Percentiles rank a stretch among this genome's conserved stretches.
Evolutionary conservation across 2,329 filamentous ascomycete species (phyloP).

Genomic region (Pseudogymnoascus sp.): DNA sequence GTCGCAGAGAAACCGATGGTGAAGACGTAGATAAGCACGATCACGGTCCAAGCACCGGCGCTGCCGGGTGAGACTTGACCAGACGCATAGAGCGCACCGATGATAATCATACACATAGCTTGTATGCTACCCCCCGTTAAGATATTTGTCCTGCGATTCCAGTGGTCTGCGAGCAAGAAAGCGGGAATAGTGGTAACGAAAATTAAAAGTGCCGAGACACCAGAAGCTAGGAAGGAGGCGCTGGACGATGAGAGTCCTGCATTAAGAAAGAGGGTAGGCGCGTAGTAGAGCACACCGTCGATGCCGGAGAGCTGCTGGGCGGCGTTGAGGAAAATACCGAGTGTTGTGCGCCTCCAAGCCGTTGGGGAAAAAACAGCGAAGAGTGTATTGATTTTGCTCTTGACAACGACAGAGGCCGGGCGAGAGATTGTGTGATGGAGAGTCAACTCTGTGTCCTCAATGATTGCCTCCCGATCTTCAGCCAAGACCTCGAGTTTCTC

Average conservation of each 20-base stretch:
- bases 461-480: slow-evolving; percentile 22
- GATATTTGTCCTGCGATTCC: slow-evolving; percentile 48
- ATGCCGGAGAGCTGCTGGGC: slow-evolving; percentile 57
- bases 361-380: slow-evolving; percentile 31
- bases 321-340: slow-evolving; percentile 50
- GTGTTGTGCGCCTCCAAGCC: slow-evolving; percentile 39
- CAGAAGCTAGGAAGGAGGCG: slow-evolving; percentile 53
- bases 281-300: slow-evolving; percentile 57
- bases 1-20: slow-evolving; percentile 39
- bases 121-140: slow-evolving; percentile 47
- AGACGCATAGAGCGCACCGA: slow-evolving; percentile 46
- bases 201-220: slow-evolving; percentile 52
- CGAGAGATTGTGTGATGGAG: neutral
- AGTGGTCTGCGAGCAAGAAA: slow-evolving; percentile 48
- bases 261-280: slow-evolving; percentile 51
- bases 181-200: slow-evolving; percentile 50
- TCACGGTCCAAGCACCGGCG: slow-evolving; percentile 42
- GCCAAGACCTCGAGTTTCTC: slow-evolving; percentile 20
- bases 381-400: slow-evolving; percentile 19
- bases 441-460: neutral
- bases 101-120: slow-evolving; percentile 44
- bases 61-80: slow-evolving; percentile 32
- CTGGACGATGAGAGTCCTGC: slow-evolving; percentile 48
- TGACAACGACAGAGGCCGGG: neutral
- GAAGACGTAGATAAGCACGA: slow-evolving; percentile 44